Percentiles rank a stretch among this genome's conserved stretches.
Conservation (phyloP, 139 green algal species). For the Volvox africanus region DNA sequence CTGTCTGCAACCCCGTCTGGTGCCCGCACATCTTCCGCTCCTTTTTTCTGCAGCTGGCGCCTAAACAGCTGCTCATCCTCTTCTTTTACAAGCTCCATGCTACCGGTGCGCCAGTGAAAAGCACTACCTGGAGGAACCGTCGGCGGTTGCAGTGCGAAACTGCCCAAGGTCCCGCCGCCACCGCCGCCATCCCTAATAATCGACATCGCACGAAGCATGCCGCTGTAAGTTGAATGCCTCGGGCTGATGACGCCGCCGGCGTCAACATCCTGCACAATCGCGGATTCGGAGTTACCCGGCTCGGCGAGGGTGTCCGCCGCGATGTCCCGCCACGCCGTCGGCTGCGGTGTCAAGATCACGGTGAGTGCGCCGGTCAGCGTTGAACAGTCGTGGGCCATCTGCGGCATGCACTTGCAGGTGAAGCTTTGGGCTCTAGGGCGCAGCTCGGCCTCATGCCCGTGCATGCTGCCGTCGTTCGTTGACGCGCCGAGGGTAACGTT, state of each 20-base stretch:
- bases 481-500: not conserved
- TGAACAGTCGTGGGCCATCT: slow-evolving; percentile 1
- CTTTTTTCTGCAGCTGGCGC: not conserved
- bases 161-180: not conserved
- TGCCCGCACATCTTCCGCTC: too few species aligned
- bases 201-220: not conserved
- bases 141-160: not conserved
- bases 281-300: not conserved
- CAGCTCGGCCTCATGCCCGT: not conserved
- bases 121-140: not conserved
- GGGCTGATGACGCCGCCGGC: not conserved
- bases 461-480: not conserved
- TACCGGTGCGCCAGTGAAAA: not conserved
- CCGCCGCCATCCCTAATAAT: not conserved
- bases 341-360: not conserved
- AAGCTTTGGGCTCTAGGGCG: not conserved
- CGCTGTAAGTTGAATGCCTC: not conserved
- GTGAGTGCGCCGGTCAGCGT: not conserved
- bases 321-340: not conserved
- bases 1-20: too few species aligned
- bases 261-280: not conserved
- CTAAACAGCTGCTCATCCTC: not conserved
- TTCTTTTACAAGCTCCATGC: not conserved
- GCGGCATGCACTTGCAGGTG: not conserved
- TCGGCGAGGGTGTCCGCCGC: not conserved